Evolutionary conservation across 179 eudicot species (phyloP), one percentile per base, ranked within the genome.

Genomic region (Gypsophila paniculata): DNA sequence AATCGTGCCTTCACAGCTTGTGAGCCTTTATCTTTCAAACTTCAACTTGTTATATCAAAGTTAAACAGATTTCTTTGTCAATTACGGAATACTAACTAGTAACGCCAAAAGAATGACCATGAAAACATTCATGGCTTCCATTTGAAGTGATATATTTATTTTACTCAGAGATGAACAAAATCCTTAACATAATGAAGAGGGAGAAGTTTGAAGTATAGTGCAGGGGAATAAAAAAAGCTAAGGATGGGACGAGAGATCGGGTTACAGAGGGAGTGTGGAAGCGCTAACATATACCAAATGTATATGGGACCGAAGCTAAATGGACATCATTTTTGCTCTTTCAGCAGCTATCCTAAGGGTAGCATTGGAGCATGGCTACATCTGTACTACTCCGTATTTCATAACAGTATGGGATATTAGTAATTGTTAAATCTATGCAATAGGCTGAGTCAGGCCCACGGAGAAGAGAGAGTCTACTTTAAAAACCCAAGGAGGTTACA

Each of bases 331-430:
- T 12, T n/a, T 42, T 19, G 53, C 5, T 39, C n/a, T 65, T 23
- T 17, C 69, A 65, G 53, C 53, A 65, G 18, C n/a, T 19, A 14
- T 42, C 69, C 32, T 39, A 44, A 65, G 53, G 68, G 46, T 58
- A 65, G 52, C 52, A 58, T 61, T 29, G 2, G 2, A 17, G 14
- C 67, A 36, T 36, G 42, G 25, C 52, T 54, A 64, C 23, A 67
- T 66, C 6, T 66, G 12, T 17, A 14, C 1, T 21, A 0, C 19
- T 49, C n/a, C n/a, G n/a, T 29, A 29, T 29, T 4, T 51, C 22
- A 6, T 9, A 25, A 6, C 15, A 39, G 7, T 66, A 46, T 7
- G 32, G 51, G n/a, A 14, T 48, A 42, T 42, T 2, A 42, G 46
- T 42, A 6, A 42, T 6, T 29, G 34, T 29, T 29, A 29, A 29